Conservation (phyloP, 305 asterid species). For the Solanum chacoense region DNA sequence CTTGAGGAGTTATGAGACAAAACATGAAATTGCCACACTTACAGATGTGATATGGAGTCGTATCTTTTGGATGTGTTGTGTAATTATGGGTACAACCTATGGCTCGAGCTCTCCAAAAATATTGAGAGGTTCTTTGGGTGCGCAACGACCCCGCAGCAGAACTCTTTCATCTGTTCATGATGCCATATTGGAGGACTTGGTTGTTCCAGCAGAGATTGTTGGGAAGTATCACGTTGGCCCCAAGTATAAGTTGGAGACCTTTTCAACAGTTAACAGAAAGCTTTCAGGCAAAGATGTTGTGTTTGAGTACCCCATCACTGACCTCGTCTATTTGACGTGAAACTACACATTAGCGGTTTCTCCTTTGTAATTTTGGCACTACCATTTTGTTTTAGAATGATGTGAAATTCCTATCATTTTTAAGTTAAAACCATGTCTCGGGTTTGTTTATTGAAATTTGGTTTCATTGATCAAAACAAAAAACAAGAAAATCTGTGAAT, state of each 20-base stretch:
- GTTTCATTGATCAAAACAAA: not conserved
- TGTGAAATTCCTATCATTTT: not conserved
- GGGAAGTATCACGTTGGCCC: not conserved
- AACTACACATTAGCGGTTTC: too few species aligned
- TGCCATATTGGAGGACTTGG: not conserved
- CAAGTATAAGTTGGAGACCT: not conserved
- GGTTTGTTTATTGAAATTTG: not conserved
- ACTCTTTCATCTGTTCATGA: not conserved
- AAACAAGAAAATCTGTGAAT: not conserved
- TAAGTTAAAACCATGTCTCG: not conserved
- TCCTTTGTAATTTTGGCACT: not conserved
- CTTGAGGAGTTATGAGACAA: slow-evolving; percentile 42
- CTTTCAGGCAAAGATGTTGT: not conserved
- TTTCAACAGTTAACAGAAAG: not conserved
- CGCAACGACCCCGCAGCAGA: not conserved
- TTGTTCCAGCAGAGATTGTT: not conserved
- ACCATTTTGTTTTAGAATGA: not conserved
- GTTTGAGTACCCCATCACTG: not conserved
- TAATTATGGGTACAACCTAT: not conserved
- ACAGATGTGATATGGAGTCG: not conserved
- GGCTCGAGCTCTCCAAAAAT: not conserved
- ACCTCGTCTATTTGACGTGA: not conserved
- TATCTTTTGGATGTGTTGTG: not conserved
- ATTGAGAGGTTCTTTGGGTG: not conserved
- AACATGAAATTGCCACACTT: not conserved